These are phyloP conservation scores for Ceratopteris richardii DNA, from an alignment of 75 land plant species.

Conservation along the genomic window DNA sequence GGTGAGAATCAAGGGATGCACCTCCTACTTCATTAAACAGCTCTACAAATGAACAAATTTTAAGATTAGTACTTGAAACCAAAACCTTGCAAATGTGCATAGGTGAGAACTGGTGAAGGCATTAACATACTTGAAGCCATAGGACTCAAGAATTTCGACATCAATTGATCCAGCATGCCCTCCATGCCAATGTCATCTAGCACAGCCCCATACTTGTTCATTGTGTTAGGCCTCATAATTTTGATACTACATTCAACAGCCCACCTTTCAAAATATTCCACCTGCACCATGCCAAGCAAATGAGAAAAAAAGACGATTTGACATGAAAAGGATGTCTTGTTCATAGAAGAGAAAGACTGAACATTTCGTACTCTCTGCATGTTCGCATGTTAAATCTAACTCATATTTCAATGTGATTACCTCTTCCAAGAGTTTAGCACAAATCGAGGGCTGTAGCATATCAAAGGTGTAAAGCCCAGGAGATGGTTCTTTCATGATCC, in stretches of 20 bases:
- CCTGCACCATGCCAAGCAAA: conserved; percentile 35
- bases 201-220: conserved; percentile 97
- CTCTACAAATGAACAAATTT: conserved; percentile 39
- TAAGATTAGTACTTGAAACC: neutral
- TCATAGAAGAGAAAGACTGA: neutral
- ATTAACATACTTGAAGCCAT: conserved; percentile 56
- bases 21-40: conserved; percentile 87
- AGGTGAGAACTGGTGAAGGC: too few relatives aligned
- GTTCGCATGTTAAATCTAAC: too few relatives aligned
- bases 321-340: neutral
- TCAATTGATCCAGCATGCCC: conserved; percentile 76
- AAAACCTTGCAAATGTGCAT: neutral
- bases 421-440: conserved; percentile 71
- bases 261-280: conserved; percentile 94
- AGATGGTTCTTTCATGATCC: conserved; percentile 63
- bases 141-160: conserved; percentile 70
- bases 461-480: conserved; percentile 82
- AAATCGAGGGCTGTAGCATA: conserved; percentile 79
- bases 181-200: conserved; percentile 98
- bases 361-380: too few relatives aligned
- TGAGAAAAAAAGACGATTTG: neutral
- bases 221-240: conserved; percentile 94
- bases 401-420: too few relatives aligned
- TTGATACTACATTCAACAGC: conserved; percentile 57
- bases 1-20: conserved; percentile 87